These are phyloP conservation scores for Eucalyptus marginata DNA, from an alignment of 345 rosid species.

Conservation along the genomic window DNA sequence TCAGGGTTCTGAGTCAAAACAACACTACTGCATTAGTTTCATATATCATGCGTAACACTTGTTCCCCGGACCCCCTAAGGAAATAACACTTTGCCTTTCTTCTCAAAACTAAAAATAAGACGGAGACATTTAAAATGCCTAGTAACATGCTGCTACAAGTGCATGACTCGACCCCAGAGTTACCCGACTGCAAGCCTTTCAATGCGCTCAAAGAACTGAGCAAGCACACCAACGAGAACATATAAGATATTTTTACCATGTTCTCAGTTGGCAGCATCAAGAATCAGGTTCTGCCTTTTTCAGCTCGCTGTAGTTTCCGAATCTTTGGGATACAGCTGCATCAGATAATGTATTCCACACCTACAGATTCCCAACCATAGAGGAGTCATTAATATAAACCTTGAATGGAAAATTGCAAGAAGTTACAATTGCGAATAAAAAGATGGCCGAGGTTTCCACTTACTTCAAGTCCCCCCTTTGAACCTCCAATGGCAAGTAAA, in stretches of 20 bases:
- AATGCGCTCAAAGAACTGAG: background rate
- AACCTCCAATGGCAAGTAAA: conserved; percentile 77
- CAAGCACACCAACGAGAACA: background rate
- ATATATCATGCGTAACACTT: background rate
- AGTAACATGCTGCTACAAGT: background rate
- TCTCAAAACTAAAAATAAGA: background rate
- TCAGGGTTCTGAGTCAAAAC: background rate
- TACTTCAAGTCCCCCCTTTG: conserved; percentile 64
- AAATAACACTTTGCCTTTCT: background rate
- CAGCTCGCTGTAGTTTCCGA: conserved; percentile 7
- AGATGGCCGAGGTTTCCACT: background rate
- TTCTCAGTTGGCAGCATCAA: background rate
- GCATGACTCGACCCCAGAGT: background rate
- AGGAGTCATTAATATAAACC: background rate
- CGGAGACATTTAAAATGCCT: background rate
- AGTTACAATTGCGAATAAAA: background rate
- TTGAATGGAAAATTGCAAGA: background rate
- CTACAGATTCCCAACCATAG: conserved; percentile 13
- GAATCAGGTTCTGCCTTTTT: background rate
- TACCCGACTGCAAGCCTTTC: background rate
- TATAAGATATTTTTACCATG: background rate
- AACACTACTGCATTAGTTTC: background rate
- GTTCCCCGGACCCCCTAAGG: background rate
- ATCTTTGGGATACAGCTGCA: conserved; percentile 19
- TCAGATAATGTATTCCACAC: conserved; percentile 43